phyloP scores from a whole-genome alignment of 768 basidiomycete species.

The Favolaschia claudopus region DNA sequence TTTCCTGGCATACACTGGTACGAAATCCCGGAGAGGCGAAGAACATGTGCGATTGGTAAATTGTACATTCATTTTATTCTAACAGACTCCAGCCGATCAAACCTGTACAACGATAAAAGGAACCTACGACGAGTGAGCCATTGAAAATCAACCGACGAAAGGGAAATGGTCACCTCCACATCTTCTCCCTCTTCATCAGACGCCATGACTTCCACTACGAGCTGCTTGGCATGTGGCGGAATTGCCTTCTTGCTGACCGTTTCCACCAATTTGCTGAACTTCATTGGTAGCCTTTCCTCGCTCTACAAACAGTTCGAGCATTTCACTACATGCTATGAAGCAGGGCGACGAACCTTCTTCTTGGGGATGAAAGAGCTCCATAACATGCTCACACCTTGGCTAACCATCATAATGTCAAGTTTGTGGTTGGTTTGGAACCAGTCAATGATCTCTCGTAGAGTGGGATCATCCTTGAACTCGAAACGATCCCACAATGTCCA shows the following conservation, averaged over 20 bases:
- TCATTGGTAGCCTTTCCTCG: slow-evolving; percentile 87
- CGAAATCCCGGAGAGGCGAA: neutral
- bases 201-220: slow-evolving; percentile 95
- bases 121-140: slow-evolving; percentile 55
- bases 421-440: slow-evolving; percentile 88
- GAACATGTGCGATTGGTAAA: neutral
- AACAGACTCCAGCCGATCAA: slow-evolving; percentile 41
- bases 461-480: slow-evolving; percentile 89
- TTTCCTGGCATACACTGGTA: slow-evolving; percentile 5
- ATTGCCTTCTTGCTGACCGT: slow-evolving; percentile 94
- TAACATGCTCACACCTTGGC: slow-evolving; percentile 96
- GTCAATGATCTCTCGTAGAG: slow-evolving; percentile 81
- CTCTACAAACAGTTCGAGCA: slow-evolving; percentile 54
- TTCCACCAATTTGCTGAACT: slow-evolving; percentile 91
- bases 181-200: slow-evolving; percentile 93
- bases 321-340: neutral
- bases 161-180: slow-evolving; percentile 72
- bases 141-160: neutral
- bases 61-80: slow-evolving; percentile 21
- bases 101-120: slow-evolving; percentile 84
- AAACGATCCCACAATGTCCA: slow-evolving; percentile 99
- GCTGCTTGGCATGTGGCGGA: slow-evolving; percentile 80
- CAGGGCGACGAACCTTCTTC: slow-evolving; percentile 76
- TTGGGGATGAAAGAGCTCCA: slow-evolving; percentile 94
- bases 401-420: slow-evolving; percentile 93